Base-by-base conservation (phyloP, 2,329 filamentous ascomycete species). In the Cyphellophora attinorum region DNA sequence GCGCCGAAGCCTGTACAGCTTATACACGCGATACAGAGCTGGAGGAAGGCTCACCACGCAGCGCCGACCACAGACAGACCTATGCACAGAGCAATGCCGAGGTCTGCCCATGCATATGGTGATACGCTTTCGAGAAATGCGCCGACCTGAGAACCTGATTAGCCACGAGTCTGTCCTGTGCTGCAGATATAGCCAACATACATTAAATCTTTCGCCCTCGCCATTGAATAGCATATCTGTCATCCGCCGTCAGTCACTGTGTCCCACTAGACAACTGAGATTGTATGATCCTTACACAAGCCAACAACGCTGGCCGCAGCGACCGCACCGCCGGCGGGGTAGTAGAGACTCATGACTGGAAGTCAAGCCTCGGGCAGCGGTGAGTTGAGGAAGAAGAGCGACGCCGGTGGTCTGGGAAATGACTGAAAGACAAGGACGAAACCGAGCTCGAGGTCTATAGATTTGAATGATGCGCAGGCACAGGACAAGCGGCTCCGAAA, bases 221-320 rank as follows among this genome's bases (percentile, higher is more conserved):
- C 85, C 86, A 55, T 91, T 93, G 59, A 98, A 95, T 59, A 98
- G 85, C 85, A 98, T 93, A 65, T 98, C 91, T 98, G 61, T 46
- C 39, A 49, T 21, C 38, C 27, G 33, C 17, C 25, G 15, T 10
- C 19, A 16, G 35, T 42, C 35, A 37, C 37, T 14, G 21, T 27
- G 13, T 32, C 19, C 40, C 31, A 39, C 33, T 30, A 15, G 15
- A 16, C 16, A 30, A 16, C 18, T 27, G 19, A 13, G 11, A 29
- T 15, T 14, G 8, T 29, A 19, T 12, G 16, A 27, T 36, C 66
- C 84, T 61, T 74, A 93, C 85, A 91, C 60, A 77, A 68, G 70
- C 81, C 84, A 51, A 88, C 76, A 41, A 91, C 69, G 38, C 72
- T 65, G 51, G 88, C 65, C 54, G 81, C 76, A 50, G 77, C 71